Base-by-base conservation (phyloP, 345 rosid genomes). In the Eucalyptus camaldulensis region DNA sequence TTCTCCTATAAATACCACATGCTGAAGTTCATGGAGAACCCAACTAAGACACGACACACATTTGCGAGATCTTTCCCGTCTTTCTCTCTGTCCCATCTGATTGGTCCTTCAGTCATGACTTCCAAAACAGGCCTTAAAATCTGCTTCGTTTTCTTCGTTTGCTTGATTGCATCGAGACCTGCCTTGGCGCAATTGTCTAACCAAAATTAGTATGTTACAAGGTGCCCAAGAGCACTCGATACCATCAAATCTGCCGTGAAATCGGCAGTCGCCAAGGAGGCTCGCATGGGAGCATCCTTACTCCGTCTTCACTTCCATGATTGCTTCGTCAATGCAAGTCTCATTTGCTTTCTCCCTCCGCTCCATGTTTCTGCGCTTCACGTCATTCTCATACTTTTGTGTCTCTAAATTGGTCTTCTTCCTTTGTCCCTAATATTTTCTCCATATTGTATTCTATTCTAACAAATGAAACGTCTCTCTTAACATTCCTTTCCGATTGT, bases 241-340 rank as follows among this genome's bases (percentile, higher is more conserved):
- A 85, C 49, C n/a, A 91, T 92, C 31, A 27, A 62, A 21, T 24
- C 88, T 4, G 90, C 83, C 8, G 92, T 92, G 33, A 87, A 17
- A 16, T 40, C 90, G 10, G 94, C 92, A 11, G 89, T 92, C 21
- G 29, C 88, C 25, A 91, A 49, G 1, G 92, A 92, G 67, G 62
- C 92, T 87, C 92, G 92, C 89, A 91, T 91, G 94, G 94, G 92
- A 22, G 94, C 94, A 6, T 92, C 94, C 9, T 58, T 92, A 67
- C 89, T 91, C 43, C 93, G 91, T n/a, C 92, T 92, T 65, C 91
- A 91, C 88, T 92, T 91, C 88, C 94, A 92, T 29, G 90, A 89
- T 60, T 92, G 94, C 90, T 92, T 92, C 50, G 92, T 91, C 81
- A 88, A 92, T 88, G 94, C 88, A 92, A 91, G 92, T 91, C 31